Percentiles rank a stretch among this genome's conserved stretches.
These are phyloP conservation scores for Boletus eberwhitei DNA, from an alignment of 768 basidiomycete genomes.

Conservation along the genomic window DNA sequence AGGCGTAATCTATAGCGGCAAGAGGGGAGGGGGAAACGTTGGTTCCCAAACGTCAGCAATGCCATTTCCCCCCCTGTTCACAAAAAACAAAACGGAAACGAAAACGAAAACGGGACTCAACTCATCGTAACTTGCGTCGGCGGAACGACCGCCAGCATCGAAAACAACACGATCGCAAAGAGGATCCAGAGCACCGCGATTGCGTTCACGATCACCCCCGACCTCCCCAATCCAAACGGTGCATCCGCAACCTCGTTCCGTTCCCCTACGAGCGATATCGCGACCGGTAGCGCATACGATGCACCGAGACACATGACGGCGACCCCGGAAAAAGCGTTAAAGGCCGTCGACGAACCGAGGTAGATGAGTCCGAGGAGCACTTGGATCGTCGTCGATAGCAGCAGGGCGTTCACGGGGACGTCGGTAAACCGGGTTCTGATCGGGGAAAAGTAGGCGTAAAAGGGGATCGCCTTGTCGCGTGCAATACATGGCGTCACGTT, in stretches of 20 bases:
- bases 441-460: constrained; percentile 43
- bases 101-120: not conserved
- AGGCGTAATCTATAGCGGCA: constrained; percentile 53
- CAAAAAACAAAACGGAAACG: too few species aligned
- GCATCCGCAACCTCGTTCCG: constrained; percentile 47
- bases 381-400: constrained; percentile 57
- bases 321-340: constrained; percentile 67
- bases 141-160: constrained; percentile 63
- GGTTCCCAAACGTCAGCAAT: not conserved
- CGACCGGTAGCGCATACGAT: constrained; percentile 60
- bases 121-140: constrained; percentile 51
- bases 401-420: constrained; percentile 58
- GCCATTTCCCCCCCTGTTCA: too few species aligned
- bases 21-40: not conserved
- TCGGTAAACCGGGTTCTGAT: constrained; percentile 41
- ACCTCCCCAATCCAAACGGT: constrained; percentile 46
- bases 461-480: constrained; percentile 62
- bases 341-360: constrained; percentile 59
- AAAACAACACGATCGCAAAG: constrained; percentile 64
- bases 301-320: constrained; percentile 63
- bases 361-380: constrained; percentile 60
- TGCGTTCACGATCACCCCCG: constrained; percentile 46
- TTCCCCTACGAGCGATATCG: constrained; percentile 45
- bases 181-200: constrained; percentile 54
- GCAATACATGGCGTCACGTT: constrained; percentile 25